phyloP scores from a whole-genome alignment of 495 filamentous ascomycete species.

The Cryomyces minteri region DNA sequence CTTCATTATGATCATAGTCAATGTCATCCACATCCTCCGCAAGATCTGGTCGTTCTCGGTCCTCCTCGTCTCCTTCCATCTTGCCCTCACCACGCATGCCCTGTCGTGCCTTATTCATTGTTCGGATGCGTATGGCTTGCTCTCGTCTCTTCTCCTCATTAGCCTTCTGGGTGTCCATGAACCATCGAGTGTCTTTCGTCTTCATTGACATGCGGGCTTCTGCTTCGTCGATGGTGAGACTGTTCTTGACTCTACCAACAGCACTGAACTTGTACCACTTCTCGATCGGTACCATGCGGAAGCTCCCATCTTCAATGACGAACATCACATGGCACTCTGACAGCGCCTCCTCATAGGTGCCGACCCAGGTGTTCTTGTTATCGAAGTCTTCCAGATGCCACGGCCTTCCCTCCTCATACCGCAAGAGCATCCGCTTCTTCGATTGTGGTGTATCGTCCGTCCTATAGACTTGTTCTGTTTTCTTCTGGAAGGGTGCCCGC shows the following conservation, averaged over 20 bases:
- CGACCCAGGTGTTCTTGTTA: conserved; percentile 82
- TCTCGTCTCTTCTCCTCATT: conserved; percentile 28
- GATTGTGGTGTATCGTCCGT: conserved; percentile 49
- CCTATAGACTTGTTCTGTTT: conserved; percentile 42
- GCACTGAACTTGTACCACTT: conserved; percentile 81
- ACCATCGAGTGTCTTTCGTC: conserved; percentile 8
- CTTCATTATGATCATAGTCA: conserved; percentile 21
- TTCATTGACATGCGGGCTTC: conserved; percentile 67
- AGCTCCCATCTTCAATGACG: conserved; percentile 40
- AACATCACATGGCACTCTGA: conserved; percentile 65
- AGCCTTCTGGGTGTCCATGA: conserved; percentile 36
- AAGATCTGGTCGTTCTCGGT: conserved; percentile 37
- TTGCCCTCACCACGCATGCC: no score
- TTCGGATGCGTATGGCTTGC: neutral
- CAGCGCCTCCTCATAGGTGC: conserved; percentile 68
- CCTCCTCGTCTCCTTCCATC: neutral
- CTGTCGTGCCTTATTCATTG: neutral
- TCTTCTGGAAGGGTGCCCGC: conserved; percentile 52
- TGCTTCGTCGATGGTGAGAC: conserved; percentile 73
- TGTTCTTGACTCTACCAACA: conserved; percentile 36
- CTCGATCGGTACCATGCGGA: conserved; percentile 78
- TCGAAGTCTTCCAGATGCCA: conserved; percentile 97
- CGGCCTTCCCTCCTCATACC: conserved; percentile 87
- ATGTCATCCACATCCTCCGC: conserved; percentile 35
- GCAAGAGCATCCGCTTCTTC: conserved; percentile 56